Evolutionary conservation across 805 yeast genomes (phyloP).

Genomic region (Wickerhamomyces hampshirensis): DNA sequence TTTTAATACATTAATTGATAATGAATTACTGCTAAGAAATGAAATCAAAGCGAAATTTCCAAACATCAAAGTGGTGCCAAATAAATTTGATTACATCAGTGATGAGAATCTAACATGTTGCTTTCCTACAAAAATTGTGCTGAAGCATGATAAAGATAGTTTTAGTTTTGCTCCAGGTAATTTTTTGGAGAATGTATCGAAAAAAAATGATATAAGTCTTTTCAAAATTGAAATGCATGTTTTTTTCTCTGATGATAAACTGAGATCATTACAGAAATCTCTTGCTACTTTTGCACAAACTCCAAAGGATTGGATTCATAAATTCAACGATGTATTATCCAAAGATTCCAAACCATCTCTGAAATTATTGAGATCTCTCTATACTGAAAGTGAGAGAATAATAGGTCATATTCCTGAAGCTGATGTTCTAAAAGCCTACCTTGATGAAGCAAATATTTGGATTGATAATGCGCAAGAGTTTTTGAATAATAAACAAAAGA

Average conservation of each 20-base stretch:
- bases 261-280: constrained; percentile 33
- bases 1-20: constrained; percentile 29
- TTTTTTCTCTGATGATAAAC: constrained; percentile 47
- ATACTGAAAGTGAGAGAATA: constrained; percentile 52
- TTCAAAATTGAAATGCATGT: constrained; percentile 39
- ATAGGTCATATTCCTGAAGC: constrained; percentile 34
- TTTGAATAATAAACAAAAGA: constrained; percentile 34
- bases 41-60: constrained; percentile 30
- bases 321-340: constrained; percentile 36
- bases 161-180: constrained; percentile 29
- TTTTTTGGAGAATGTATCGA: constrained; percentile 22
- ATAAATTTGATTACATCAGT: constrained; percentile 40
- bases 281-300: constrained; percentile 40
- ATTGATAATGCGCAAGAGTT: constrained; percentile 50
- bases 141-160: constrained; percentile 29
- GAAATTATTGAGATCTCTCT: constrained; percentile 38
- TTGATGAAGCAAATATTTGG: constrained; percentile 45
- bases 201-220: constrained; percentile 4
- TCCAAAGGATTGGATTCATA: constrained; percentile 47
- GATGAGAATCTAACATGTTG: constrained; percentile 48
- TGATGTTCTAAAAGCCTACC: constrained; percentile 33
- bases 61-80: constrained; percentile 29
- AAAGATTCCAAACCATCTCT: constrained; percentile 42
- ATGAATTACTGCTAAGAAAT: constrained; percentile 41
- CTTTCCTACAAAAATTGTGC: constrained; percentile 50